These are phyloP conservation scores for Hibiscus tridactylites DNA, from an alignment of 345 rosid genomes.

Conservation along the genomic window DNA sequence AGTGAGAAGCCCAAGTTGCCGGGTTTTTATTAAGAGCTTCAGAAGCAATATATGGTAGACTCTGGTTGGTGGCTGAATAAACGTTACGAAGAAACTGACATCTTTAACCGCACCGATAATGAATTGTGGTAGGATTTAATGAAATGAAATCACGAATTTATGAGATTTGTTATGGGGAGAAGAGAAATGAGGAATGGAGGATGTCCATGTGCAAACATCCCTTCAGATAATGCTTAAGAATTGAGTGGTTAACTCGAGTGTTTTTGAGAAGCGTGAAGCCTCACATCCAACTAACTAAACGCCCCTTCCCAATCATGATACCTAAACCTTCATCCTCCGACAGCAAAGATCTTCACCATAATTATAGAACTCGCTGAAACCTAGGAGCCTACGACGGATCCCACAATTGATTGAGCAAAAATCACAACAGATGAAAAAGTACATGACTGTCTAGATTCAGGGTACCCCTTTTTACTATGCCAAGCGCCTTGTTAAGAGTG, in stretches of 20 bases:
- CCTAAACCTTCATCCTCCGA: background rate
- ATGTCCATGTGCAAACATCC: slow-evolving; percentile 1
- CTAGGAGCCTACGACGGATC: background rate
- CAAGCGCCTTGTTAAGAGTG: no score
- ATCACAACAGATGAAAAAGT: background rate
- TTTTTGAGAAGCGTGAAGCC: background rate
- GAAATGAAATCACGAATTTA: background rate
- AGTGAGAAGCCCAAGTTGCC: no score
- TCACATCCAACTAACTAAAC: background rate
- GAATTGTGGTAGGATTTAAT: background rate
- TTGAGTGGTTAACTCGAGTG: background rate
- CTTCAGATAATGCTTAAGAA: background rate
- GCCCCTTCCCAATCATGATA: background rate
- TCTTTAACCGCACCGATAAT: background rate
- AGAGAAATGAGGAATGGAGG: background rate
- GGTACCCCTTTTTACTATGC: background rate
- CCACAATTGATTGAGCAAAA: background rate
- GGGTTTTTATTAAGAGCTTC: no score
- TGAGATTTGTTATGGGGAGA: background rate
- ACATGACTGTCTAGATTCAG: background rate
- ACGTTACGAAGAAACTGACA: background rate
- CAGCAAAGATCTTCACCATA: background rate
- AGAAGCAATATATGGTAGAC: no score
- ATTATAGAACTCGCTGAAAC: background rate
- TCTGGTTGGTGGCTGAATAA: background rate